A percentile compares a stretch with the other conserved stretches of the same genome.
Conservation (phyloP, 2,329 filamentous ascomycete species). For the Trichophyton benhamiae region DNA sequence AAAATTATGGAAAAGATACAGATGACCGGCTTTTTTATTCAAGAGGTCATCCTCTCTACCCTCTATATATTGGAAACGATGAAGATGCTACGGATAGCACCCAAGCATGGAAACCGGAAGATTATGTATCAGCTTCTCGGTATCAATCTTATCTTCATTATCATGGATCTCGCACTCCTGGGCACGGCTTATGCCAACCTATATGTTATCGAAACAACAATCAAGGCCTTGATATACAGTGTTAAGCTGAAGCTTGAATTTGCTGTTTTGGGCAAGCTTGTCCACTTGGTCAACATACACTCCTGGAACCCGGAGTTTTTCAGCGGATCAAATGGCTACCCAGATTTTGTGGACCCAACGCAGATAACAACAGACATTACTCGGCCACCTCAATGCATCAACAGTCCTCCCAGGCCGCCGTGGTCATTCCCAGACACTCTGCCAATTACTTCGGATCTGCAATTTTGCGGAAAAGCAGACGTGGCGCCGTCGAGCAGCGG, state of each 20-base stretch:
- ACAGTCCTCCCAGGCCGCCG: slow-evolving; percentile 9
- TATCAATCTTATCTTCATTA: slow-evolving; percentile 39
- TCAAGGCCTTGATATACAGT: slow-evolving; percentile 38
- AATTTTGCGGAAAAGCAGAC: background rate
- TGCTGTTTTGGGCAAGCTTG: slow-evolving; percentile 36
- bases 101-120: slow-evolving; percentile 30
- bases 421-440: slow-evolving; percentile 7
- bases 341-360: slow-evolving; percentile 35
- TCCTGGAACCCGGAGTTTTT: slow-evolving; percentile 29
- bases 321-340: slow-evolving; percentile 24
- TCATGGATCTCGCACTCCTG: slow-evolving; percentile 35
- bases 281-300: slow-evolving; percentile 30
- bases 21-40: slow-evolving; percentile 38
- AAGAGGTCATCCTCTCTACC: slow-evolving; percentile 37
- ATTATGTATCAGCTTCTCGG: slow-evolving; percentile 39
- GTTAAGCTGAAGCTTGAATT: slow-evolving; percentile 41
- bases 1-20: slow-evolving; percentile 37
- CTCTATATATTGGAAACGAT: slow-evolving; percentile 43
- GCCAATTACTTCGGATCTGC: slow-evolving; percentile 1
- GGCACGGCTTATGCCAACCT: slow-evolving; percentile 33
- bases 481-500: slow-evolving; percentile 1
- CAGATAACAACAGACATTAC: slow-evolving; percentile 33
- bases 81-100: slow-evolving; percentile 38
- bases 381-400: slow-evolving; percentile 19
- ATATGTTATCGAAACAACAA: slow-evolving; percentile 37